phyloP scores from a whole-genome alignment of 2,329 filamentous ascomycete genomes.

The Penicillium sp. region DNA sequence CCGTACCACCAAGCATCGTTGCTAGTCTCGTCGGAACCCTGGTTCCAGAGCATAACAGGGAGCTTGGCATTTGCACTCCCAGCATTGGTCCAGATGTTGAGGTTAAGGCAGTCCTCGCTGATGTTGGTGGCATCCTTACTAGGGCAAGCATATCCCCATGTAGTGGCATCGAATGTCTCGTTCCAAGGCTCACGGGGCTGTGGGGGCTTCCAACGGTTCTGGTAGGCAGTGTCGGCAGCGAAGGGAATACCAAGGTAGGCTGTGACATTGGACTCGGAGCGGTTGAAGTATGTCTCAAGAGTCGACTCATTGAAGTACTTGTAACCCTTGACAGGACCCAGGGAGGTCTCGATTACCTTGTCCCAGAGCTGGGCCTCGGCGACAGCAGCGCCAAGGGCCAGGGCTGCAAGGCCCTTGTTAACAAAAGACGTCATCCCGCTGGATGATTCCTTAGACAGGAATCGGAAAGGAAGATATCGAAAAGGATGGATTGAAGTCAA shows the following conservation, averaged over 20 bases:
- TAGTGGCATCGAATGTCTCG: slow-evolving; percentile 17
- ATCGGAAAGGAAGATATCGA: neutral
- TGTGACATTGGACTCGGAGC: slow-evolving; percentile 19
- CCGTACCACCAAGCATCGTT: slow-evolving; percentile 27
- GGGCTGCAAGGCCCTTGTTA: slow-evolving; percentile 5
- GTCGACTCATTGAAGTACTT: slow-evolving; percentile 23
- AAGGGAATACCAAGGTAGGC: slow-evolving; percentile 26
- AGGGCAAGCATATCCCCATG: slow-evolving; percentile 20
- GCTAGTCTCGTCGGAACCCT: slow-evolving; percentile 29
- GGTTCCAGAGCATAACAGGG: slow-evolving; percentile 32
- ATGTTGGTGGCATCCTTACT: slow-evolving; percentile 13
- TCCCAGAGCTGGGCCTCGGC: slow-evolving; percentile 22
- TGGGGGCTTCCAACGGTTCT: slow-evolving; percentile 26
- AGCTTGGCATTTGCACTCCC: slow-evolving; percentile 20
- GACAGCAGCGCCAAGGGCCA: slow-evolving; percentile 13
- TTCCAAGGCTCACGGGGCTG: slow-evolving; percentile 23
- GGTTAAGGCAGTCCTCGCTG: slow-evolving; percentile 35
- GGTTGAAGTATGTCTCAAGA: slow-evolving; percentile 21
- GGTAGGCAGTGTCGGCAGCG: slow-evolving; percentile 25
- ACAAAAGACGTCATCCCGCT: slow-evolving; percentile 7
- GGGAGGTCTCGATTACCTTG: slow-evolving; percentile 18
- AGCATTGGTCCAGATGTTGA: slow-evolving; percentile 34
- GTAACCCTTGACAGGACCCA: slow-evolving; percentile 20
- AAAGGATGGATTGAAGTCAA: neutral
- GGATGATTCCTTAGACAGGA: neutral